Conservation (phyloP, 2,329 filamentous ascomycete genomes). For the Rhinocladiella similis region DNA sequence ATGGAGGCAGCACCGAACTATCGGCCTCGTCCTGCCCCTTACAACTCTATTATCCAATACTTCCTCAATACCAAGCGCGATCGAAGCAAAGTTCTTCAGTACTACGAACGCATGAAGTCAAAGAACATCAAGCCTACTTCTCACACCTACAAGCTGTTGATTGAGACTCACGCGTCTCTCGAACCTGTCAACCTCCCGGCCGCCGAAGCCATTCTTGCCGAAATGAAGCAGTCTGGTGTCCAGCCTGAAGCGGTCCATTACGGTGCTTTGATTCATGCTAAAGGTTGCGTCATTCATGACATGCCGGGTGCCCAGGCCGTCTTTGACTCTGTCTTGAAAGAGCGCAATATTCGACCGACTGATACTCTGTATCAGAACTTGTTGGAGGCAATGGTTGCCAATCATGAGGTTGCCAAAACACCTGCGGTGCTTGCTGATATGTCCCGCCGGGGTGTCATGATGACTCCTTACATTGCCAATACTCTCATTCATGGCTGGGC, state of each 20-base stretch:
- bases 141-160: slow-evolving; percentile 95
- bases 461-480: slow-evolving; percentile 98
- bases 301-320: slow-evolving; percentile 77
- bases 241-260: slow-evolving; percentile 91
- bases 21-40: slow-evolving; percentile 93
- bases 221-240: slow-evolving; percentile 73
- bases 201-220: slow-evolving; percentile 77
- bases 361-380: slow-evolving; percentile 92
- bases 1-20: slow-evolving; percentile 99
- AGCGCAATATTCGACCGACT: slow-evolving; percentile 67
- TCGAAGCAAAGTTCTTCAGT: slow-evolving; percentile 86
- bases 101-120: slow-evolving; percentile 91
- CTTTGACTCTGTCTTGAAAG: slow-evolving; percentile 77
- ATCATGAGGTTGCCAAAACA: slow-evolving; percentile 77
- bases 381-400: slow-evolving; percentile 97
- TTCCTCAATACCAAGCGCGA: slow-evolving; percentile 98
- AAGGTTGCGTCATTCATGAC: slow-evolving; percentile 91
- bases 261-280: slow-evolving; percentile 90
- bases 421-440: slow-evolving; percentile 75
- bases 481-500: slow-evolving; percentile 98
- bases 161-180: slow-evolving; percentile 91
- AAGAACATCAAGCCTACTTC: slow-evolving; percentile 86
- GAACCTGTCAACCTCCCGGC: slow-evolving; percentile 88
- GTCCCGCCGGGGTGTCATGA: slow-evolving; percentile 69
- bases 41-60: slow-evolving; percentile 99